Conservation (phyloP, 2,329 filamentous ascomycete species). For the Arthrinium puccinioides region DNA sequence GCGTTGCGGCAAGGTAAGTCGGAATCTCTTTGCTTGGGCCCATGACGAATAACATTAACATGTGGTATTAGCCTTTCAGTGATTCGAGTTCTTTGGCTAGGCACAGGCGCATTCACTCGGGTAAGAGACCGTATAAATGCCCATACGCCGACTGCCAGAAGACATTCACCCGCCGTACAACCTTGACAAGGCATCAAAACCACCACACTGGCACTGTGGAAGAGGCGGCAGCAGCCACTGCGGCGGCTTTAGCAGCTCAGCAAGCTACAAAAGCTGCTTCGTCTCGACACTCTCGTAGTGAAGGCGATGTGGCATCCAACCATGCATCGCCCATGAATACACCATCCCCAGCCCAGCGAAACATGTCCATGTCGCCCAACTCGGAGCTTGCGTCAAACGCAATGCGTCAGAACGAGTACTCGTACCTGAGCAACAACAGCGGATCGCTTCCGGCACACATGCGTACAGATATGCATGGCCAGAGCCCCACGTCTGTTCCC, state of each 20-base stretch:
- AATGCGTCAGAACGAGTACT: conserved; percentile 67
- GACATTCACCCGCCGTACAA: conserved; percentile 93
- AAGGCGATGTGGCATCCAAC: conserved; percentile 64
- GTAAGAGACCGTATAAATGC: conserved; percentile 94
- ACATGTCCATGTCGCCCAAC: conserved; percentile 71
- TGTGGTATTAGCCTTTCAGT: conserved; percentile 69
- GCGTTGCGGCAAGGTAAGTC: conserved; percentile 84
- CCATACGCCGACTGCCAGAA: conserved; percentile 97
- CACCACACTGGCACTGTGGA: conserved; percentile 93
- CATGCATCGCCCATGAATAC: conserved; percentile 71
- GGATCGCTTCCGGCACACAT: conserved; percentile 79
- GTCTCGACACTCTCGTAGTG: conserved; percentile 50
- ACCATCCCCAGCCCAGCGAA: conserved; percentile 74
- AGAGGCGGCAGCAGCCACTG: conserved; percentile 83
- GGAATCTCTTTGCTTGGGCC: background rate
- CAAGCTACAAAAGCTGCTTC: conserved; percentile 11
- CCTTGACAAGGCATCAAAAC: conserved; percentile 90
- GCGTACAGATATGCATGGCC: conserved; percentile 63
- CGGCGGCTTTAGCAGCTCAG: conserved; percentile 65
- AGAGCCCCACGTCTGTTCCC: conserved; percentile 61
- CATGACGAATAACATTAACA: background rate
- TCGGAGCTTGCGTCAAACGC: conserved; percentile 64
- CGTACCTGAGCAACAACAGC: conserved; percentile 70
- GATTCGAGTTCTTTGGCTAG: conserved; percentile 91
- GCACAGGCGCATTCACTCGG: conserved; percentile 90